These are phyloP conservation scores for Boletellus emodensis DNA, from an alignment of 768 basidiomycete genomes.

Conservation along the genomic window DNA sequence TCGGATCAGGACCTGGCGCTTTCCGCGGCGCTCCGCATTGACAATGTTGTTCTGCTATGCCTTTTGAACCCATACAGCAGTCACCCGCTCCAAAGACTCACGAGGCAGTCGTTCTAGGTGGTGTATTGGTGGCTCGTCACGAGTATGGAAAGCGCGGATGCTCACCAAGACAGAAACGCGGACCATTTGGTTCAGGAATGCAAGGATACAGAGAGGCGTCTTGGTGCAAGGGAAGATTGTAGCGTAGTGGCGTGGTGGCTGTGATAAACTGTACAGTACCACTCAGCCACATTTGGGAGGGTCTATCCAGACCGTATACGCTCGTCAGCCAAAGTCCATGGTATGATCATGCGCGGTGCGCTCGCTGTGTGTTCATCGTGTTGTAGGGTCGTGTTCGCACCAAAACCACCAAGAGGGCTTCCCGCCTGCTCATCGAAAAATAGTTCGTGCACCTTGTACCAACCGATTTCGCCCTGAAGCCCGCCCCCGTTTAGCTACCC, in stretches of 20 bases:
- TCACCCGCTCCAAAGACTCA: slow-evolving; percentile 22
- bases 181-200: slow-evolving; percentile 58
- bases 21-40: slow-evolving; percentile 99
- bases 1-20: slow-evolving; percentile 97
- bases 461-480: neutral
- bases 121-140: slow-evolving; percentile 1
- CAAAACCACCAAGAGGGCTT: slow-evolving; percentile 99
- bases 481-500: slow-evolving; percentile 67
- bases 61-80: neutral
- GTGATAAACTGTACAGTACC: slow-evolving; percentile 25
- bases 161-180: slow-evolving; percentile 78
- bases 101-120: slow-evolving; percentile 54
- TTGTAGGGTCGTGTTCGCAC: slow-evolving; percentile 96
- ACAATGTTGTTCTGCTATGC: slow-evolving; percentile 85
- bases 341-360: slow-evolving; percentile 28
- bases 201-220: too few species aligned
- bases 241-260: slow-evolving; percentile 15
- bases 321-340: slow-evolving; percentile 33
- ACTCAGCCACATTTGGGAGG: slow-evolving; percentile 25
- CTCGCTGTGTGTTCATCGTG: slow-evolving; percentile 11
- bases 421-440: slow-evolving; percentile 98
- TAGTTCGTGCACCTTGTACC: slow-evolving; percentile 56
- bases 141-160: slow-evolving; percentile 1
- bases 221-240: too few species aligned
- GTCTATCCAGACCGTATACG: neutral